These are phyloP conservation scores for Aeschynomene evenia DNA, from an alignment of 306 rosid species.

Conservation along the genomic window DNA sequence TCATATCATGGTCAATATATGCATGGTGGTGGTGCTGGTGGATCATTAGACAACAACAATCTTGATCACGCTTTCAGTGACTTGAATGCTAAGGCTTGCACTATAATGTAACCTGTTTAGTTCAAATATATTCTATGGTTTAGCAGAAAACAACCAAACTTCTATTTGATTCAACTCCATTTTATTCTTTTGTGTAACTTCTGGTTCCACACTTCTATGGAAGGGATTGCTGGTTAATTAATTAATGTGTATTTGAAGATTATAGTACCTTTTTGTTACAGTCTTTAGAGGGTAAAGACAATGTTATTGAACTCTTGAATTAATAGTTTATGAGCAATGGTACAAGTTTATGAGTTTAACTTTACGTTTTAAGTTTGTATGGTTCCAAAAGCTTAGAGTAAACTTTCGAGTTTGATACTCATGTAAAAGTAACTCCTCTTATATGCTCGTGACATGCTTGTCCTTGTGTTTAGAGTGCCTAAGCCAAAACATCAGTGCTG, in stretches of 20 bases:
- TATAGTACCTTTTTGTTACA: neutral
- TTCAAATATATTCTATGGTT: neutral
- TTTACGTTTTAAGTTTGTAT: too few species aligned
- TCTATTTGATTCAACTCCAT: neutral
- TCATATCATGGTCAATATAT: too few species aligned
- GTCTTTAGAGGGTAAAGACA: neutral
- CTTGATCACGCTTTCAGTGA: neutral
- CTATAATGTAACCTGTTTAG: neutral
- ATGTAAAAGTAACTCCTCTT: neutral
- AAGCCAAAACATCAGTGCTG: neutral
- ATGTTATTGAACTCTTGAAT: too few species aligned
- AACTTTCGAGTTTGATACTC: too few species aligned
- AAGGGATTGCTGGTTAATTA: neutral
- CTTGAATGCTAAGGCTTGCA: neutral
- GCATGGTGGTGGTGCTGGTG: neutral
- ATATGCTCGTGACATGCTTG: neutral
- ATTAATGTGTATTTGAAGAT: neutral
- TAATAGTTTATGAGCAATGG: too few species aligned
- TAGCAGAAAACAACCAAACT: neutral
- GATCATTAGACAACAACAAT: neutral
- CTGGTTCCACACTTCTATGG: neutral
- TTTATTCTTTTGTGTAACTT: neutral
- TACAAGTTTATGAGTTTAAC: too few species aligned
- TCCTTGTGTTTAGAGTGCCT: neutral
- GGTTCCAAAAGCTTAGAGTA: too few species aligned